Evolutionary conservation across 306 rosid species (phyloP), one percentile per base, ranked within the genome.

Genomic region (Casuarina glauca): DNA sequence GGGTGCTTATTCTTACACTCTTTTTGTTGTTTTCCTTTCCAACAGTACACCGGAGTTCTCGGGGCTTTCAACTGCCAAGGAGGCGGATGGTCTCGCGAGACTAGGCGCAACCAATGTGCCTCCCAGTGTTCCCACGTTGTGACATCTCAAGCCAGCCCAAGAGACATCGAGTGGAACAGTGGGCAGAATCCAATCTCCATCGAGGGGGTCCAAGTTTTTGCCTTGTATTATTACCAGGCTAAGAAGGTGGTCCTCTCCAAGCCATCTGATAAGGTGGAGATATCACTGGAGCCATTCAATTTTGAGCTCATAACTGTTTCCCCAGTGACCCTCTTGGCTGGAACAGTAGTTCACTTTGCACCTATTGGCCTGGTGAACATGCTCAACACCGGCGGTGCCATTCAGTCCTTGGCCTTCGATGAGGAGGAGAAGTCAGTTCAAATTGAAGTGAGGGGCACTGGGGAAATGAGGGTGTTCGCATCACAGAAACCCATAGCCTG

Each of bases 51-150:
- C 6, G 97, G 98, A n/a, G 98, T 92, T 54, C 60, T 95, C 26
- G 98, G 98, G 0, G 96, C 90, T 74, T 95, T 95, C 70, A 95
- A 95, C 60, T 95, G 97, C 72, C 98, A 95, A 85, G 98, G 97
- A 82, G 98, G 98, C 74, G 98, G 98, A 0, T 95, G 98, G 98
- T 74, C 70, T 51, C 89, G 85, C 0, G 98, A 95, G 43, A 79
- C 83, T 0, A 87, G 98, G 69, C 85, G 90, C 51, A 95, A 88
- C 88, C 91, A 92, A 54, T 87, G 97, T 68, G 86, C 85, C 41
- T 81, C 93, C 9, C 79, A 91, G 54, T 88, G 44, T 74, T 92
- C 97, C n/a, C 89, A 85, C 9, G 6, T 15, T 52, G 94, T 94
- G 41, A 82, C 89, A 45, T 80, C 97, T 3, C 91, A 82, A 71